These are phyloP conservation scores for Xylaria longipes DNA, from an alignment of 495 filamentous ascomycete species.

Conservation along the genomic window DNA sequence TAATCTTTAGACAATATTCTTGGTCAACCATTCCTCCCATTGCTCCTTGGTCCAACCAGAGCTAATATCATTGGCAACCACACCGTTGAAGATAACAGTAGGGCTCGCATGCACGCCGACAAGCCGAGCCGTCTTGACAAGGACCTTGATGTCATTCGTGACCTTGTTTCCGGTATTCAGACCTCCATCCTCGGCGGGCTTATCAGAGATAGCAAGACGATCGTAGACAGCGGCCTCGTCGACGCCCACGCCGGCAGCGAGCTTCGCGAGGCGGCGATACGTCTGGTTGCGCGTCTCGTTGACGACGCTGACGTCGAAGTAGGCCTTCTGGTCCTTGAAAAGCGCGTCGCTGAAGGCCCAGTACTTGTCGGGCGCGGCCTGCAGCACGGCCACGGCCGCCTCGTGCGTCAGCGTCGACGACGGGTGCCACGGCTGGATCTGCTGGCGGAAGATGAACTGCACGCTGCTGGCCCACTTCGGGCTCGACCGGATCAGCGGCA, in stretches of 20 bases:
- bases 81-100: conserved; percentile 86
- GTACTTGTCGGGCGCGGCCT: conserved; percentile 70
- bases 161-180: conserved; percentile 80
- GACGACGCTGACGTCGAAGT: conserved; percentile 82
- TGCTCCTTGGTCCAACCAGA: conserved; percentile 78
- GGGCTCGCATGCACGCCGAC: conserved; percentile 87
- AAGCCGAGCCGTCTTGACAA: conserved; percentile 80
- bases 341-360: conserved; percentile 77
- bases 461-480: conserved; percentile 60
- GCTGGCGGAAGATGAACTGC: conserved; percentile 82
- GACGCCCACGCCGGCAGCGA: conserved; percentile 68
- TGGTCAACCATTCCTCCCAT: conserved; percentile 85
- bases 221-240: conserved; percentile 68
- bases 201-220: conserved; percentile 68
- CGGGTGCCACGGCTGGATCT: conserved; percentile 96
- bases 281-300: conserved; percentile 83
- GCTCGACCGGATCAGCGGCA: conserved; percentile 61
- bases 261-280: conserved; percentile 75
- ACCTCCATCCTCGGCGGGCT: conserved; percentile 64
- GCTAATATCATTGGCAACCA: conserved; percentile 77
- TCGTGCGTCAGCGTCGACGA: conserved; percentile 88
- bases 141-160: conserved; percentile 83
- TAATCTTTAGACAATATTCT: conserved; percentile 67
- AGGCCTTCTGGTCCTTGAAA: conserved; percentile 72
- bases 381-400: conserved; percentile 79